Base-by-base conservation (phyloP, 306 rosid species). In the Lagenaria siceraria region DNA sequence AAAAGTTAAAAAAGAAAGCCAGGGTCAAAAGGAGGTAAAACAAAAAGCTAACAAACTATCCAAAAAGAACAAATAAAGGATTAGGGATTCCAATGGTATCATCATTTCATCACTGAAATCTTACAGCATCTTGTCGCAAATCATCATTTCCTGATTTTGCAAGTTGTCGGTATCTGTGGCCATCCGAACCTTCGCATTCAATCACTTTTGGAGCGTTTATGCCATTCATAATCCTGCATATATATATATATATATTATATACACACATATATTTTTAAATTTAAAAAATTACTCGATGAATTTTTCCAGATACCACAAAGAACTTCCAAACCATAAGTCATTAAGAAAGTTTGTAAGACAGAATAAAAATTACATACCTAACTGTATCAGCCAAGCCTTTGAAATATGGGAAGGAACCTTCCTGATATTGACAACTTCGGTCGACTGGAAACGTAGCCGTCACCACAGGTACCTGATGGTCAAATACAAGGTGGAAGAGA, bases 101-200 rank as follows among this genome's bases (percentile, higher is more conserved):
- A 11, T 0, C 12, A 62, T 62, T 15, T 15, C 70, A 38, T 31
- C 43, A 63, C 24, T 63, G 79, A 74, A 69, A 66, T 83, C 86
- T 29, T 88, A 94, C 98, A 81, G 98, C 98, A 82, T 94, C 98
- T 77, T 94, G 98, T 85, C 98, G 84, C 63, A 94, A 87, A 82
- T 94, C 97, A 66, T 94, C 98, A 78, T 94, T 91, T 85, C 98
- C 98, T 79, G 98, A 94, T 85, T 94, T 94, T 81, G 98, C 98
- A 25, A 94, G 96, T 82, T 94, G 98, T 48, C 92, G 89, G 79
- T 91, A 94, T 78, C 76, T 82, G 75, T 51, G 65, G 59, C 98
- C 98, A 83, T 94, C 97, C 83, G 98, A 94, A 88, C 96, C 98
- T 77, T 85, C 78, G 89, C 98, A 91, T 77, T 90, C 96, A 21